Evolutionary conservation across 768 basidiomycete species (phyloP), one percentile per base, ranked within the genome.

Genomic region (Hemileccinum impolitum): DNA sequence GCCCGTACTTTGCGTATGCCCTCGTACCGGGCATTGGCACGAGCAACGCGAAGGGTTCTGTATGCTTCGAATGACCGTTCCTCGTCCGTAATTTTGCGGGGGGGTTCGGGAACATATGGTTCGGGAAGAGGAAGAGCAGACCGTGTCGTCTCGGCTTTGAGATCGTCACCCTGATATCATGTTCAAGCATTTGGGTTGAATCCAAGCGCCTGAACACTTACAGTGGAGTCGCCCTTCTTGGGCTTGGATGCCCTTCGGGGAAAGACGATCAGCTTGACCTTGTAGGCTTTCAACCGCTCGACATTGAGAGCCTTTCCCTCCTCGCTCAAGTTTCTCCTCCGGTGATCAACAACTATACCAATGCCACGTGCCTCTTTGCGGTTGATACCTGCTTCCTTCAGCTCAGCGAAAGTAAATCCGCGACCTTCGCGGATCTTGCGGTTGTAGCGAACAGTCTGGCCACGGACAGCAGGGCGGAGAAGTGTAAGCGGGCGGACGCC

Each of bases 401-500:
- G 80, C 73, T 99, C 96, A 40, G 81, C 80, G 39, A 91, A 75
- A 53, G 94, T 94, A 80, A 98, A 98, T 47, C 96, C 95, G 65
- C 94, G 90, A 50, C 95, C 95, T 69, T 94, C 90, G 58, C 96
- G 90, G 64, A 97, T 71, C 74, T 96, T 96, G 72, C 88, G 84
- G 82, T 98, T 99, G 85, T 98, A 99, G 60, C 93, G 92, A 61
- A 95, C 81, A 54, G 95, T 97, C 63, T 93, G 95, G 52, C 79
- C 91, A 70, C 93, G 94, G 61, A 99, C 96, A 54, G 94, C 95
- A 41, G 95, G 95, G 64, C 95, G 93, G 63, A 98, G 90, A 70
- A 87, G 87, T 54, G 82, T 77, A 56, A 92, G 82, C 39, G 91
- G 96, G 66, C 92, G 90, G 56, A 93, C 90, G 60, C 96, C 96